These are phyloP conservation scores for Aphanomyces stellatus DNA, from an alignment of 352 stramenopile genomes.

Conservation along the genomic window DNA sequence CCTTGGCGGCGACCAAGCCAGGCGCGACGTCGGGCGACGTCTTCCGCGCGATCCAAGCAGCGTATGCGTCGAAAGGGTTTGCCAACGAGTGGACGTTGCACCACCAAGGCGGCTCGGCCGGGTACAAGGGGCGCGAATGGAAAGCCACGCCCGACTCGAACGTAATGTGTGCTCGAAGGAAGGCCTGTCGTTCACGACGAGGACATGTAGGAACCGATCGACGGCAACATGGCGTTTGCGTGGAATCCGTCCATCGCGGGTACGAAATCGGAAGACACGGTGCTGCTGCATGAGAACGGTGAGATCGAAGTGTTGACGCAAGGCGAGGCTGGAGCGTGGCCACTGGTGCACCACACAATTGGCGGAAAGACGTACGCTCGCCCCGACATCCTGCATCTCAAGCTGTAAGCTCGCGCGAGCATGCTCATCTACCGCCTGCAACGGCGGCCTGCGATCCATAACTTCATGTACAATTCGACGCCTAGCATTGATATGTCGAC, in stretches of 20 bases:
- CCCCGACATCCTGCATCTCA: slow-evolving; percentile 48
- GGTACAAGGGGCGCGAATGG: slow-evolving; percentile 68
- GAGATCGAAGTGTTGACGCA: slow-evolving; percentile 43
- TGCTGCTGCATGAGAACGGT: slow-evolving; percentile 35
- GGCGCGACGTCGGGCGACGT: slow-evolving; percentile 34
- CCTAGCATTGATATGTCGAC: too few species aligned
- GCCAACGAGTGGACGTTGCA: slow-evolving; percentile 52
- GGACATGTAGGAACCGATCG: slow-evolving; percentile 15
- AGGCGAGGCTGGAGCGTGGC: slow-evolving; percentile 38
- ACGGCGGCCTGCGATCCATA: too few species aligned
- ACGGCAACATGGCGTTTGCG: slow-evolving; percentile 44
- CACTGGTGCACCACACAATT: slow-evolving; percentile 41
- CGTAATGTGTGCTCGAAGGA: slow-evolving; percentile 5
- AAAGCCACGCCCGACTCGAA: slow-evolving; percentile 39
- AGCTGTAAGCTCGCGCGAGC: background rate
- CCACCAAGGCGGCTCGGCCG: slow-evolving; percentile 53
- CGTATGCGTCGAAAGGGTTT: slow-evolving; percentile 49
- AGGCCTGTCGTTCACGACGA: too few species aligned
- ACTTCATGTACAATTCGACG: too few species aligned
- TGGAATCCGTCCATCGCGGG: slow-evolving; percentile 68
- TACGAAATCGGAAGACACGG: slow-evolving; percentile 66
- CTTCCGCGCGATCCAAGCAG: slow-evolving; percentile 43
- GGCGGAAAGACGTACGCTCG: slow-evolving; percentile 38
- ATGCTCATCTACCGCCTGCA: too few species aligned
- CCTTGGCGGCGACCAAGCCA: slow-evolving; percentile 34